Conservation (phyloP, 768 basidiomycete genomes). For the Termitomyces sp. region DNA sequence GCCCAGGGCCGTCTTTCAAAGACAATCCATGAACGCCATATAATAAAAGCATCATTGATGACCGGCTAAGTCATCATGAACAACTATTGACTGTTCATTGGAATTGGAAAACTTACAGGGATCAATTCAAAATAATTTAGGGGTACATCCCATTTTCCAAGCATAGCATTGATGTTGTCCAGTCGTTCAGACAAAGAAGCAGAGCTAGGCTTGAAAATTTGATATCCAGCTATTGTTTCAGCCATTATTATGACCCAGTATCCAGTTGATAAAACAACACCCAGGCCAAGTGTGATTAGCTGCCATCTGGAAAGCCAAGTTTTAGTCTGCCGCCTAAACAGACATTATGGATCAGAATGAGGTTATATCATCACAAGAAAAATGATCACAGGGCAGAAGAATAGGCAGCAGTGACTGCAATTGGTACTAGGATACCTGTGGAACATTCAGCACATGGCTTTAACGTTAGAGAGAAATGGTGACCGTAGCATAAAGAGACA, state of each 20-base stretch:
- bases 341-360: too few species aligned
- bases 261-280: not conserved
- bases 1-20: too few species aligned
- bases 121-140: not conserved
- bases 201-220: not conserved
- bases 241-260: not conserved
- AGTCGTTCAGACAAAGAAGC: not conserved
- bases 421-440: too few species aligned
- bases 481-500: not conserved
- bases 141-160: not conserved
- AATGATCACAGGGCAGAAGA: not conserved
- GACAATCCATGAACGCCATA: too few species aligned
- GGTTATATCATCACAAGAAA: not conserved
- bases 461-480: not conserved
- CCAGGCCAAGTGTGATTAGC: not conserved
- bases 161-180: not conserved
- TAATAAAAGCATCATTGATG: too few species aligned
- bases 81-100: too few species aligned
- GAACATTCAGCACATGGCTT: not conserved
- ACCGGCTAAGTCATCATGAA: too few species aligned
- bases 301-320: not conserved
- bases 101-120: not conserved
- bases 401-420: too few species aligned
- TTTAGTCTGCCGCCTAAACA: not conserved
- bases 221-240: not conserved